phyloP scores from a whole-genome alignment of 495 filamentous ascomycete species.

The Haplographium delicatum region DNA sequence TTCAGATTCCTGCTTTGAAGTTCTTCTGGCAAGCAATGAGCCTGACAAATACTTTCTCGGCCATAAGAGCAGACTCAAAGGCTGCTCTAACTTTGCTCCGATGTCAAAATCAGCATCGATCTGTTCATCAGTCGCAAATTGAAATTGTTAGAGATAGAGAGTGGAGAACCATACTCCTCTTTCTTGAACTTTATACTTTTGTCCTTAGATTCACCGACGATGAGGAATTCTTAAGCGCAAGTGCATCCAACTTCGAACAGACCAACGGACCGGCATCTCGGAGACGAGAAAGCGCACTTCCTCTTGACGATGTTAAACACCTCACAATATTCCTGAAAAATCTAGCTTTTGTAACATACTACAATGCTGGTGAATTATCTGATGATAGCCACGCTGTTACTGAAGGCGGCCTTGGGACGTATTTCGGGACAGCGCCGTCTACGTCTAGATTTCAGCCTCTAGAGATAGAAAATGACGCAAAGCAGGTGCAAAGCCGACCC shows the following conservation, averaged over 20 bases:
- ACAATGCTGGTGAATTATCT: conserved; percentile 65
- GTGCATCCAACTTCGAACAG: conserved; percentile 16
- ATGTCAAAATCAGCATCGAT: conserved; percentile 26
- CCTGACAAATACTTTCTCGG: conserved; percentile 59
- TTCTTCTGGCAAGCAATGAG: conserved; percentile 83
- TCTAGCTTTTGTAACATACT: conserved; percentile 86
- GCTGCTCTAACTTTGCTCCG: conserved; percentile 54
- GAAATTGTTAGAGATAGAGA: conserved; percentile 51
- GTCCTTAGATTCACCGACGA: conserved; percentile 90
- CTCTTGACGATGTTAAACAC: conserved; percentile 61
- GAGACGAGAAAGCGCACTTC: conserved; percentile 61
- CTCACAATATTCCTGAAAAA: conserved; percentile 87
- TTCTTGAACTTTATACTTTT: conserved; percentile 91
- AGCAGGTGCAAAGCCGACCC: conserved; percentile 24
- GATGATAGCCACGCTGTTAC: conserved; percentile 43
- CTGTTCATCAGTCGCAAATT: conserved; percentile 16
- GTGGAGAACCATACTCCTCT: conserved; percentile 86
- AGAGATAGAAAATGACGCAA: conserved; percentile 1
- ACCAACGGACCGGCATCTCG: conserved; percentile 35
- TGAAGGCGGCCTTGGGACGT: conserved; percentile 47
- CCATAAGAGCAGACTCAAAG: conserved; percentile 55
- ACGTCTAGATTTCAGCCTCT: conserved; percentile 16
- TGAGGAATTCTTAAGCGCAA: conserved; percentile 64
- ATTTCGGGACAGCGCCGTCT: conserved; percentile 38
- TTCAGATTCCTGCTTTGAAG: conserved; percentile 65